These are phyloP conservation scores for Phaeomoniella chlamydospora DNA, from an alignment of 2,329 filamentous ascomycete species.

Conservation along the genomic window DNA sequence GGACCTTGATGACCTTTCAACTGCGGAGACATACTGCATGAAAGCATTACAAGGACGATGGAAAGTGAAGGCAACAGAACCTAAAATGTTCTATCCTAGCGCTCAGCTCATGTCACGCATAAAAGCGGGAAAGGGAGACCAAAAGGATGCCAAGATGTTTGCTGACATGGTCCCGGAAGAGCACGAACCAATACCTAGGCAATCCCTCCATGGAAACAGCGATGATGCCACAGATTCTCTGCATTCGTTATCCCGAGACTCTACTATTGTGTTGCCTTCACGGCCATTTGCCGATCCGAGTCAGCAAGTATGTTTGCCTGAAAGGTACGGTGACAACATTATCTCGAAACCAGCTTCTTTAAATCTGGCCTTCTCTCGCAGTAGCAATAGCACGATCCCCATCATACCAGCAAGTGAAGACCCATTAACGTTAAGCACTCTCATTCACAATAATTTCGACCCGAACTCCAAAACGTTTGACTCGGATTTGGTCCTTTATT, in stretches of 20 bases:
- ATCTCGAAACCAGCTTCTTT: background rate
- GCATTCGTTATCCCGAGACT: background rate
- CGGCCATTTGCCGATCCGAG: background rate
- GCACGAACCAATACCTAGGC: background rate
- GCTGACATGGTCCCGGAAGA: background rate
- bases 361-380: background rate
- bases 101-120: slow-evolving; percentile 1
- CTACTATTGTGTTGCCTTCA: background rate
- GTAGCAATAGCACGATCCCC: background rate
- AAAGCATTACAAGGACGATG: slow-evolving; percentile 1
- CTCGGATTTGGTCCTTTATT: slow-evolving; percentile 12
- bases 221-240: background rate
- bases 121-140: background rate
- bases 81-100: slow-evolving; percentile 1
- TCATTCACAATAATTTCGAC: slow-evolving; percentile 1
- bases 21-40: slow-evolving; percentile 1
- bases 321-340: background rate
- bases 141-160: slow-evolving; percentile 1
- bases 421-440: background rate
- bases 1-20: background rate
- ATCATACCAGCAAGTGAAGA: background rate
- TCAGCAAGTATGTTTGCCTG: background rate
- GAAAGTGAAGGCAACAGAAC: background rate
- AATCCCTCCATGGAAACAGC: background rate
- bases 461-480: slow-evolving; percentile 1